These are phyloP conservation scores for Populus alba DNA, from an alignment of 345 rosid species.

Conservation along the genomic window DNA sequence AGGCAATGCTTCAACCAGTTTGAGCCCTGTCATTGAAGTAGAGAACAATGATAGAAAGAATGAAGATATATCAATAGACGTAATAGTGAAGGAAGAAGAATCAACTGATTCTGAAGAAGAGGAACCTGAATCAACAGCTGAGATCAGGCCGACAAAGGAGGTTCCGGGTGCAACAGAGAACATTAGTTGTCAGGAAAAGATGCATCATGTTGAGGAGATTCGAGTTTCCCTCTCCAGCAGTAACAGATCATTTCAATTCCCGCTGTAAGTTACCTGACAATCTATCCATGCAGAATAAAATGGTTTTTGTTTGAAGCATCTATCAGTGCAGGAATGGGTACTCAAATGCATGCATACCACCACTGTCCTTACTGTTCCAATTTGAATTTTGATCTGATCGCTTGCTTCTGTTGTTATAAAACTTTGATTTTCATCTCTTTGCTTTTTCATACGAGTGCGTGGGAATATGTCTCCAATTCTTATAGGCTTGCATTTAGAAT, in stretches of 20 bases:
- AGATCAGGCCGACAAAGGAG: neutral
- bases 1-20: constrained; percentile 12
- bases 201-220: constrained; percentile 13
- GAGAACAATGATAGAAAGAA: constrained; percentile 17
- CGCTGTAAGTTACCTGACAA: constrained; percentile 42
- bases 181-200: constrained; percentile 10
- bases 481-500: too few species aligned
- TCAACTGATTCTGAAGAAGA: neutral
- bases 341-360: neutral
- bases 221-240: constrained; percentile 39
- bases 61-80: neutral
- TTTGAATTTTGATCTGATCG: neutral
- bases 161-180: constrained; percentile 4
- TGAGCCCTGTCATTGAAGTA: constrained; percentile 33
- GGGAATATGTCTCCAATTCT: too few species aligned
- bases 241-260: constrained; percentile 64
- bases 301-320: neutral
- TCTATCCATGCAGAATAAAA: neutral
- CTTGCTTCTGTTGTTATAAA: too few species aligned
- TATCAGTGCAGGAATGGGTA: neutral
- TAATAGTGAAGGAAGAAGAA: neutral
- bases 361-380: neutral
- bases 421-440: too few species aligned
- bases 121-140: neutral
- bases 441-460: too few species aligned